Percentiles rank a stretch among this genome's conserved stretches.
phyloP scores from a whole-genome alignment of 2,329 filamentous ascomycete species.

The Pseudopithomyces chartarum region DNA sequence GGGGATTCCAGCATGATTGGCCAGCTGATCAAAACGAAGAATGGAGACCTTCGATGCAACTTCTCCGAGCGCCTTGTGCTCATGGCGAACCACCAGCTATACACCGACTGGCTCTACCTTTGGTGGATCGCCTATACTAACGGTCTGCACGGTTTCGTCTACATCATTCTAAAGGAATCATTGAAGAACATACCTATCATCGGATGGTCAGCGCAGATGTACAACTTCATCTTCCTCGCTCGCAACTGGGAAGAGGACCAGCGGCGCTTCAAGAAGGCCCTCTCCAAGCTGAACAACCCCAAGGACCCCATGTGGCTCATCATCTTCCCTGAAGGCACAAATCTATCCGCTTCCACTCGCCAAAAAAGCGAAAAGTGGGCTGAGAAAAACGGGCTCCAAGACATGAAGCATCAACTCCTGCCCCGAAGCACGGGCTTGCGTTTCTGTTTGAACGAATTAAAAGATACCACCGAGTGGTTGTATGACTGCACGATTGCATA shows the following conservation, averaged over 20 bases:
- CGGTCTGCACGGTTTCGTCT: conserved; percentile 81
- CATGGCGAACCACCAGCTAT: conserved; percentile 87
- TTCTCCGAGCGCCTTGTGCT: conserved; percentile 83
- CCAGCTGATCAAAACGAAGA: conserved; percentile 70
- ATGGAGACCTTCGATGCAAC: conserved; percentile 75
- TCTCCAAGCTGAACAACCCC: conserved; percentile 71
- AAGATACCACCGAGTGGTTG: conserved; percentile 76
- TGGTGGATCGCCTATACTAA: conserved; percentile 94
- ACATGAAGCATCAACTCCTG: conserved; percentile 75
- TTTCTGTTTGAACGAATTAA: conserved; percentile 78
- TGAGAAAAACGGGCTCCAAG: conserved; percentile 72
- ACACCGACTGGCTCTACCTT: conserved; percentile 90
- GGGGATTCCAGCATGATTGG: conserved; percentile 79
- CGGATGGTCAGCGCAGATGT: conserved; percentile 82
- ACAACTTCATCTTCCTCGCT: conserved; percentile 90
- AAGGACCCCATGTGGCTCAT: conserved; percentile 87
- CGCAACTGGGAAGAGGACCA: conserved; percentile 84
- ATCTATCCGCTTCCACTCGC: conserved; percentile 72
- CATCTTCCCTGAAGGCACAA: conserved; percentile 87
- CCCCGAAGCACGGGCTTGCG: conserved; percentile 80
- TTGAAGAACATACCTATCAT: conserved; percentile 80
- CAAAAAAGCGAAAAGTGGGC: conserved; percentile 76
- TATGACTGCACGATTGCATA: conserved; percentile 97
- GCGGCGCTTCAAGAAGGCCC: conserved; percentile 73
- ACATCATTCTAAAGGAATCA: conserved; percentile 89